Base-by-base conservation (phyloP, 352 stramenopile genomes). In the Labyrinthula sp. region DNA sequence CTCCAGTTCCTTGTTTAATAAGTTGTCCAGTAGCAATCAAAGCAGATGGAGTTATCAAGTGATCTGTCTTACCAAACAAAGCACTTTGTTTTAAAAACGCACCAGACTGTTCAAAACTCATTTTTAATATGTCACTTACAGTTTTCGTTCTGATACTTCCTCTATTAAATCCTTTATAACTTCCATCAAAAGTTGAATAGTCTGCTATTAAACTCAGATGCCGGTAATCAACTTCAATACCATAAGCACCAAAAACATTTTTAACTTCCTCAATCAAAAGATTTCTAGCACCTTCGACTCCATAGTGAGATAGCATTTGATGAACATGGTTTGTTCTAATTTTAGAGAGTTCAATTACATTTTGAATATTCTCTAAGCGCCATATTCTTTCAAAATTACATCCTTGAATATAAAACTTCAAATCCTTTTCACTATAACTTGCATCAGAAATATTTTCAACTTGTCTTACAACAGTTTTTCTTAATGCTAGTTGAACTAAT, bases 91-190 rank as follows among this genome's bases (percentile, higher is more conserved):
- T 92, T 46, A 99, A 67, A 63, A 99, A 99, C 27, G 89, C 82
- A 54, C 89, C 89, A 20, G 89, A 97, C 27, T 89, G 97, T 68
- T 99, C 91, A 65, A 97, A 99, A 64, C 83, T 95, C 75, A 99
- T 99, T 66, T 97, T 85, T 58, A 97, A 72, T 58, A 95, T 89
- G 17, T 85, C 73, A 24, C 81, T 95, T 40, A 77, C 79, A 57
- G 86, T 82, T 56, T 91, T 72, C 40, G 73, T 71, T n/a, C n/a
- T n/a, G 81, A 99, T 97, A 45, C 88, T 87, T 43, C 78, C 88
- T 39, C 89, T 77, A 70, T 96, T 99, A 38, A 72, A 40, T 4
- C 61, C 26, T 5, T 54, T 37, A 43, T 69, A 74, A 46, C 73
- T 82, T 29, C 91, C 91, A 56, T 87, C 67, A 58, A 80, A 80